Conservation (phyloP, 768 basidiomycete species). For the Tylopilus plumbeoviolaceoides region DNA sequence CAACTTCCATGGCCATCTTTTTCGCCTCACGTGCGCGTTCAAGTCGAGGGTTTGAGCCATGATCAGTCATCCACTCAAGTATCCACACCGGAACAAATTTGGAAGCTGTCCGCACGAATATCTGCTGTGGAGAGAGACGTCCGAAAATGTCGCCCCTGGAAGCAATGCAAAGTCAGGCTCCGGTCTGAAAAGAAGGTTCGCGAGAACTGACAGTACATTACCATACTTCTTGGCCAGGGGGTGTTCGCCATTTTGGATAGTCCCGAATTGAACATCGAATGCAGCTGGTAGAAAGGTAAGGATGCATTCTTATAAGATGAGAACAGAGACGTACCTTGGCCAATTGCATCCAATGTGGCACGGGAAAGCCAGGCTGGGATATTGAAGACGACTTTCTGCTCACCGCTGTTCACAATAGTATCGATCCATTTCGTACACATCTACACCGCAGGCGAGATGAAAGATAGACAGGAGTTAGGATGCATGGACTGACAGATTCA, state of each 20-base stretch:
- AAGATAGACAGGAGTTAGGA: background rate
- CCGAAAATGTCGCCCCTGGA: slow-evolving; percentile 12
- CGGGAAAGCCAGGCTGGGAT: slow-evolving; percentile 34
- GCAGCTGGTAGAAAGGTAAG: slow-evolving; percentile 30
- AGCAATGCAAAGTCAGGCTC: background rate
- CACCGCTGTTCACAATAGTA: slow-evolving; percentile 4
- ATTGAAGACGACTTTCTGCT: slow-evolving; percentile 19
- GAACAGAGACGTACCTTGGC: slow-evolving; percentile 34
- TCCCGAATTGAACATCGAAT: slow-evolving; percentile 47
- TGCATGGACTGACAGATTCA: slow-evolving; percentile 15
- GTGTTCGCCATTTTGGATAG: slow-evolving; percentile 9
- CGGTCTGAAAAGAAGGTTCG: background rate
- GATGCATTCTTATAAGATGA: background rate
- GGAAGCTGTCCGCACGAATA: slow-evolving; percentile 15
- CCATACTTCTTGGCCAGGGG: slow-evolving; percentile 9
- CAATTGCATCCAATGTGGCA: slow-evolving; percentile 49
- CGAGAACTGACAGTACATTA: slow-evolving; percentile 11
- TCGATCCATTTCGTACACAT: slow-evolving; percentile 25
- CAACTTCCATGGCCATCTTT: slow-evolving; percentile 2
- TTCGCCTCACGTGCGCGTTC: slow-evolving; percentile 9
- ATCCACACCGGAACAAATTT: slow-evolving; percentile 14
- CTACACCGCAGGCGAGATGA: slow-evolving; percentile 6
- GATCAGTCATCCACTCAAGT: slow-evolving; percentile 34
- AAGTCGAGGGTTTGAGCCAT: slow-evolving; percentile 3
- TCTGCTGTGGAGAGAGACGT: slow-evolving; percentile 12